Percentiles rank a stretch among this genome's conserved stretches.
Evolutionary conservation across 495 filamentous ascomycete species (phyloP).

Genomic region (Trichoderma orchidacearum): DNA sequence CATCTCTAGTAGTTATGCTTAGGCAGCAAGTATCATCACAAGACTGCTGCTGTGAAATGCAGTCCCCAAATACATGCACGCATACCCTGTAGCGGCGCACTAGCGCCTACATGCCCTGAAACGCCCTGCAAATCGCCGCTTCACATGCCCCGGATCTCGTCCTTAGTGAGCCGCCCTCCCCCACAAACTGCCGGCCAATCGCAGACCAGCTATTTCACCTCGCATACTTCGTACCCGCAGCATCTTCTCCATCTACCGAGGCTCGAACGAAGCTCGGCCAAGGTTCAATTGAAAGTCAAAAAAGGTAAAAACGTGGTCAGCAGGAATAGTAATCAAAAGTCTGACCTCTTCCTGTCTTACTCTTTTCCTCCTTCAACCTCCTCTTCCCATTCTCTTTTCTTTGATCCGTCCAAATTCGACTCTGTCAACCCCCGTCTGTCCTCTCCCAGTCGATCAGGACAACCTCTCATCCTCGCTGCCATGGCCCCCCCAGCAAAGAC

Average conservation of each 20-base stretch:
- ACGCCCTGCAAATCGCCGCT: no score
- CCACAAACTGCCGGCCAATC: background rate
- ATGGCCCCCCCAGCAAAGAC: constrained; percentile 15
- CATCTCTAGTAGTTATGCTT: no score
- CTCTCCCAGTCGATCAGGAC: background rate
- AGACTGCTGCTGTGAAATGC: no score
- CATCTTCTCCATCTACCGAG: background rate
- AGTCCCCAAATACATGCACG: no score
- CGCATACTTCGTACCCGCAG: no score
- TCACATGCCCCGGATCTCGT: background rate
- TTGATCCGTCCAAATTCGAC: no score
- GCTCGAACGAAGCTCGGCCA: no score
- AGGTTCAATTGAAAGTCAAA: background rate
- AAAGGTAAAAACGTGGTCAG: background rate
- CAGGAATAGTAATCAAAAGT: no score
- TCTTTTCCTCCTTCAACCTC: background rate
- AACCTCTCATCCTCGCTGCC: background rate
- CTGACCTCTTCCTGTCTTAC: background rate
- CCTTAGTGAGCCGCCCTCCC: no score
- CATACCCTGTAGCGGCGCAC: no score
- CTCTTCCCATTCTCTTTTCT: background rate
- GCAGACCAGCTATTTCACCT: background rate
- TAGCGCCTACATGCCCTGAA: no score
- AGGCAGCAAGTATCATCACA: no score
- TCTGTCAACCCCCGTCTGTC: background rate